Evolutionary conservation across 768 basidiomycete species (phyloP).

Genomic region (Boletus insuetus): DNA sequence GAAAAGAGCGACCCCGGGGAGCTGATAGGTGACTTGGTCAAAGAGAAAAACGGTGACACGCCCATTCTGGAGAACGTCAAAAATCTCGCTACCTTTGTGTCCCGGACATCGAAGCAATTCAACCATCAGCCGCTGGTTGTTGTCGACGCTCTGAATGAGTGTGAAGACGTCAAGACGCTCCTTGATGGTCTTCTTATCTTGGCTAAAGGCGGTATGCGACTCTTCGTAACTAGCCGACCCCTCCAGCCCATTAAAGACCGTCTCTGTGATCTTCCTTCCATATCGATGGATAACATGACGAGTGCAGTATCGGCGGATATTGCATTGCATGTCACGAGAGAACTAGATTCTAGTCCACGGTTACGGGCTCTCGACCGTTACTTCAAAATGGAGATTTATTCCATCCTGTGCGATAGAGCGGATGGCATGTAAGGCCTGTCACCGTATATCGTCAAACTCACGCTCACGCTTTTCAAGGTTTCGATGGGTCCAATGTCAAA

Average conservation of each 20-base stretch:
- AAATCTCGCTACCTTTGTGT: no score
- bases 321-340: constrained; percentile 9
- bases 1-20: no score
- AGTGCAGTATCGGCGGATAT: constrained; percentile 8
- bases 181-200: no score
- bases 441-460: neutral
- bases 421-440: constrained; percentile 16
- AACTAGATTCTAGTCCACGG: constrained; percentile 4
- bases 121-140: neutral
- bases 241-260: constrained; percentile 9
- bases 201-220: neutral
- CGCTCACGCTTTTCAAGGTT: no score
- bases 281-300: constrained; percentile 11
- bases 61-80: no score
- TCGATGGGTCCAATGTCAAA: no score
- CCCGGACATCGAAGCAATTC: no score
- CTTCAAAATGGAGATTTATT: constrained; percentile 11
- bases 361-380: constrained; percentile 2
- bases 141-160: constrained; percentile 23
- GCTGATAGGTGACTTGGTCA: no score
- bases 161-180: constrained; percentile 5
- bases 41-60: no score
- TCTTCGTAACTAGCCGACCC: constrained; percentile 18
- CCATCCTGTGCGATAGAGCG: constrained; percentile 6
- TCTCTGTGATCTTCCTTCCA: neutral